A percentile compares a stretch with the other conserved stretches of the same genome.
Evolutionary conservation across 371 early-diverging fungal genomes (phyloP).

Genomic region (Mortierella sp.): DNA sequence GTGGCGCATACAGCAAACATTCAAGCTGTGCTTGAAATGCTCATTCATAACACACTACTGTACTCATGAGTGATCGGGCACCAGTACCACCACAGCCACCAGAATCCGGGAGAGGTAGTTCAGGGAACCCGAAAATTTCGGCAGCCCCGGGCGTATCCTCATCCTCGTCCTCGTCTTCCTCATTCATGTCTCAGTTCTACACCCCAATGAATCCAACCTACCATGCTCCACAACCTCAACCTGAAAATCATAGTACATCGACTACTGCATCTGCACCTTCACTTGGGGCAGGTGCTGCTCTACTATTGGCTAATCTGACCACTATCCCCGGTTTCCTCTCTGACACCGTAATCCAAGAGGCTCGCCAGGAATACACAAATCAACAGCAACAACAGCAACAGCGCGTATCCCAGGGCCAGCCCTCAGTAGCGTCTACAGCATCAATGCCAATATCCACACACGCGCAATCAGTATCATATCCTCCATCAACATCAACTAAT

Average conservation of each 20-base stretch:
- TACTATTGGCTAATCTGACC: conserved; percentile 36
- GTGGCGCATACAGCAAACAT: neutral
- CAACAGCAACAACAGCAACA: conserved; percentile 19
- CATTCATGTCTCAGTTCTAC: conserved; percentile 52
- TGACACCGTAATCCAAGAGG: conserved; percentile 38
- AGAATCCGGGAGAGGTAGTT: neutral
- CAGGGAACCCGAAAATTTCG: neutral
- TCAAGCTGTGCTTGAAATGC: neutral
- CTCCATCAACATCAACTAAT: neutral
- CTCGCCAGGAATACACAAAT: conserved; percentile 29
- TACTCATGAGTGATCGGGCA: conserved; percentile 5
- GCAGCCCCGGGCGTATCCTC: conserved; percentile 4
- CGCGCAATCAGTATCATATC: neutral
- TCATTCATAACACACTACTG: neutral
- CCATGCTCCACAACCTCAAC: neutral
- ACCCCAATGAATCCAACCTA: conserved; percentile 45
- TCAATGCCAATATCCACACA: neutral
- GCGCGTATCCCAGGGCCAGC: conserved; percentile 14
- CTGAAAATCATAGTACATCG: neutral
- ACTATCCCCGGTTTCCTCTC: conserved; percentile 45
- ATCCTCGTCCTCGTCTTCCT: conserved; percentile 27
- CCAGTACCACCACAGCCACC: conserved; percentile 7
- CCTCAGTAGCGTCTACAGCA: neutral
- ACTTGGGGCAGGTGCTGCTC: conserved; percentile 32
- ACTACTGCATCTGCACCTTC: conserved; percentile 6